Evolutionary conservation across 805 yeast genomes (phyloP), one percentile per base, ranked within the genome.

Genomic region (Priceomyces haplophilus): DNA sequence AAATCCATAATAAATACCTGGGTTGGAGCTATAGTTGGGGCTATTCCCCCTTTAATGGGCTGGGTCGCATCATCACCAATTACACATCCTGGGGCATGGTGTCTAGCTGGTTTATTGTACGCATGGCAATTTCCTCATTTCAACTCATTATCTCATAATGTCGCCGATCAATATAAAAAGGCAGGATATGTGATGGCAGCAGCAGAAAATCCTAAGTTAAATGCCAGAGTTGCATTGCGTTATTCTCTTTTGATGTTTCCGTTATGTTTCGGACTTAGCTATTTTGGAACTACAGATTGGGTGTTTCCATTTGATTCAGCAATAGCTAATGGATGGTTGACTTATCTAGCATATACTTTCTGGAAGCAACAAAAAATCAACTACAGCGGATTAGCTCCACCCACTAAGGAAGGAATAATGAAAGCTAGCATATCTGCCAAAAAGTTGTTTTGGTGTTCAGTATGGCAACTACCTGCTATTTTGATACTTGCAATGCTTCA

Each of bases 71-170:
- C 96, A 10, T 80, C 88, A 3, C 78, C 89, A 0, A 65, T 90
- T 29, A 51, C 75, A 2, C 87, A 88, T 49, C 97, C 98, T 0
- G 97, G 93, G 6, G 95, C 95, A 3, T 91, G 98, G 98, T 81
- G 90, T 57, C 69, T 93, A 18, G 97, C 97, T 1, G 88, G 85
- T 0, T 67, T 93, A 40, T 67, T 93, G 31, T 93, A 86, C 58
- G 96, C 97, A 5, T 93, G 99, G 99, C 99, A 93, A 64, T 93
- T 93, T 63, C 99, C 99, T 2, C 99, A 93, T 62, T 93, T 93
- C 71, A 93, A 91, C 66, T 79, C 97, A 0, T 75, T 93, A 37
- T 83, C 95, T 40, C 97, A 90, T 64, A 84, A 84, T 52, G 82
- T 93, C 45, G 83, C 89, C 38, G 83, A 82, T 42, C 97, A 93